phyloP scores from a whole-genome alignment of 495 filamentous ascomycete genomes.

The Xylaria telfairii region DNA sequence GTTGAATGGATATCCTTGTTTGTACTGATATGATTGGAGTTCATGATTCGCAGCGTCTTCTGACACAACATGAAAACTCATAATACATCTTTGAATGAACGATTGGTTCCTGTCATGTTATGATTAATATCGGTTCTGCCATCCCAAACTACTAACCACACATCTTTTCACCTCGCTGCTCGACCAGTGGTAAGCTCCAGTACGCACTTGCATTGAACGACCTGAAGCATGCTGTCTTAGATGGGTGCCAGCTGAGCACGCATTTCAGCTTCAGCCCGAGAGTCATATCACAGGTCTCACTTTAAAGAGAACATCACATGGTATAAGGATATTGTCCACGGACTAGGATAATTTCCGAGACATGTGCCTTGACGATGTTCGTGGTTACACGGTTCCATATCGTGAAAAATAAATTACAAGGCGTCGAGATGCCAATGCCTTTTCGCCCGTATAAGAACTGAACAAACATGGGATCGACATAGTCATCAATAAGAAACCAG shows the following conservation, averaged over 20 bases:
- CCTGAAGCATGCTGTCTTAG: neutral
- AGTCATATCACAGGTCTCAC: neutral
- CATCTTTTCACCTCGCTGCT: neutral
- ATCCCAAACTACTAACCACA: neutral
- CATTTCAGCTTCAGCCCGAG: neutral
- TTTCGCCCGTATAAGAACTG: neutral
- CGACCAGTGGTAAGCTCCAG: neutral
- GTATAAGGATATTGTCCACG: neutral
- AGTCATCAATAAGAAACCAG: too few relatives aligned
- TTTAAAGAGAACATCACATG: neutral
- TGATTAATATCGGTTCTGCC: neutral
- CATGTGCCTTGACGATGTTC: neutral
- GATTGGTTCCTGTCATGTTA: neutral
- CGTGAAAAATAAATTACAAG: neutral
- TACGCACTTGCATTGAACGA: neutral
- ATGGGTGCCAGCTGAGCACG: neutral
- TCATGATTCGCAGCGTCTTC: neutral
- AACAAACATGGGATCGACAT: neutral
- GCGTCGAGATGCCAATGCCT: neutral
- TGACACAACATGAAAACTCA: neutral
- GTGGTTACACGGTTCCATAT: neutral
- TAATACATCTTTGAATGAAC: neutral
- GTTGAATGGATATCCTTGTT: slow-evolving; percentile 6
- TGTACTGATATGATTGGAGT: slow-evolving; percentile 17
- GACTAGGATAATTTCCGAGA: neutral